A percentile compares a stretch with the other conserved stretches of the same genome.
phyloP scores from a whole-genome alignment of 2,329 filamentous ascomycete species.

The Fusarium sp. region DNA sequence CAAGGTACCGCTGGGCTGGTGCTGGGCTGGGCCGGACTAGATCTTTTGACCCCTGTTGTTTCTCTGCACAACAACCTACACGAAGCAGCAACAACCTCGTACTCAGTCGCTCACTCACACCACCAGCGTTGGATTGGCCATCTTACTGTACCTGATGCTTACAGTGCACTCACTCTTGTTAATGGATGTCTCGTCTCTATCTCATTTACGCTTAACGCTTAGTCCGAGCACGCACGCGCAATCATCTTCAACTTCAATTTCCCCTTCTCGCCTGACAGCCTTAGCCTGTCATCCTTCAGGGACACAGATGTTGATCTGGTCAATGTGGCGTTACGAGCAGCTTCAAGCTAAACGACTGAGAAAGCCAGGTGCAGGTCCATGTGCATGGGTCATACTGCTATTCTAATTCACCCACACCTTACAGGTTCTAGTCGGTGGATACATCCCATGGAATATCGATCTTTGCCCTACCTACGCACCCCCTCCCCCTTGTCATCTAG shows the following conservation, averaged over 20 bases:
- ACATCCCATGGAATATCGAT: constrained; percentile 30
- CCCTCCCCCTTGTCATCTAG: constrained; percentile 41
- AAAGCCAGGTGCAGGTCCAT: constrained; percentile 11
- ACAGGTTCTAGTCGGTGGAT: constrained; percentile 9
- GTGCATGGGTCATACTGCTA: constrained; percentile 34
- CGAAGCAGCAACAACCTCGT: constrained; percentile 1
- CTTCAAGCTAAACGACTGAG: constrained; percentile 31
- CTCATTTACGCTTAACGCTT: constrained; percentile 1
- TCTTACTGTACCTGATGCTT: constrained; percentile 12
- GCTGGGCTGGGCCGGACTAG: constrained; percentile 16
- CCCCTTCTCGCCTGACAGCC: not conserved
- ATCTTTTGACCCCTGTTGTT: constrained; percentile 13
- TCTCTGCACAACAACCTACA: not conserved
- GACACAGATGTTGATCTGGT: constrained; percentile 31
- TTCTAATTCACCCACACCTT: constrained; percentile 19
- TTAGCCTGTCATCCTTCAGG: constrained; percentile 14
- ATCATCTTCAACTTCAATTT: not conserved
- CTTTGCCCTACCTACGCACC: constrained; percentile 33
- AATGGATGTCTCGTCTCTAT: not conserved
- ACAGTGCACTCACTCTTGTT: not conserved
- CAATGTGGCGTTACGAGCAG: constrained; percentile 43
- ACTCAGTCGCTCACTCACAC: not conserved
- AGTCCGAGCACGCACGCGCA: not conserved
- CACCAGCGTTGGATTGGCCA: constrained; percentile 1
- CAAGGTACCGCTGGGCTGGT: constrained; percentile 25